Conservation (phyloP, 2,329 filamentous ascomycete species). For the Neospermospora avenae region DNA sequence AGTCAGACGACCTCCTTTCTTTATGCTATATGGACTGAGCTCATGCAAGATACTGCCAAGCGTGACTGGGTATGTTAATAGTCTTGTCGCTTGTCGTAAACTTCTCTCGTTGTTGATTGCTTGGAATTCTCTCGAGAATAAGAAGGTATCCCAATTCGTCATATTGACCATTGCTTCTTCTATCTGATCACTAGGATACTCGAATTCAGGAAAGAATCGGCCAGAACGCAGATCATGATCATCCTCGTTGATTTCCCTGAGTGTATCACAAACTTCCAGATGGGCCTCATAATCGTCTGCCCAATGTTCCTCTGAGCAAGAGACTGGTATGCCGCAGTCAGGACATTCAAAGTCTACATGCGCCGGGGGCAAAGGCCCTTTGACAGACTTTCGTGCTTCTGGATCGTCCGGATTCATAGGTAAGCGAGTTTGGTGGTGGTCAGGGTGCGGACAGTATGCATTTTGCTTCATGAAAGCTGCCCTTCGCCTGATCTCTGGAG, state of each 20-base stretch:
- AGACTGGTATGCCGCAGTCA: conserved; percentile 90
- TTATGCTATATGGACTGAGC: conserved; percentile 85
- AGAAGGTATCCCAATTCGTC: conserved; percentile 97
- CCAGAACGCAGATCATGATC: conserved; percentile 93
- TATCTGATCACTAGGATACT: conserved; percentile 84
- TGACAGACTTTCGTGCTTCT: conserved; percentile 55
- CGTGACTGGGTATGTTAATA: conserved; percentile 91
- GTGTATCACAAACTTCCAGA: conserved; percentile 84
- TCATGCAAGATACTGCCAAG: conserved; percentile 91
- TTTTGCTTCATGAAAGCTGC: conserved; percentile 91
- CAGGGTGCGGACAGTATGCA: conserved; percentile 84
- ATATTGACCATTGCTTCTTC: conserved; percentile 94
- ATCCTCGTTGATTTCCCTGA: conserved; percentile 94
- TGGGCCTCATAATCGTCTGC: conserved; percentile 93
- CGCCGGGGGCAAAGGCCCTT: conserved; percentile 61
- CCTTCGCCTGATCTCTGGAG: conserved; percentile 80
- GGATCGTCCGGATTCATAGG: conserved; percentile 62
- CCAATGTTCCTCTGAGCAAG: conserved; percentile 94
- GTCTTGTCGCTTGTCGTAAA: conserved; percentile 87
- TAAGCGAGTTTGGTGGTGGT: conserved; percentile 72
- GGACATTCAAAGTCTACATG: conserved; percentile 94
- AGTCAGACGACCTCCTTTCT: conserved; percentile 71
- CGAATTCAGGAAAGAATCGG: conserved; percentile 88
- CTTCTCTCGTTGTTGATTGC: conserved; percentile 88
- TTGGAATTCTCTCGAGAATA: conserved; percentile 88